Evolutionary conservation across 2,329 filamentous ascomycete species (phyloP).

Genomic region (Colletotrichum filicis): DNA sequence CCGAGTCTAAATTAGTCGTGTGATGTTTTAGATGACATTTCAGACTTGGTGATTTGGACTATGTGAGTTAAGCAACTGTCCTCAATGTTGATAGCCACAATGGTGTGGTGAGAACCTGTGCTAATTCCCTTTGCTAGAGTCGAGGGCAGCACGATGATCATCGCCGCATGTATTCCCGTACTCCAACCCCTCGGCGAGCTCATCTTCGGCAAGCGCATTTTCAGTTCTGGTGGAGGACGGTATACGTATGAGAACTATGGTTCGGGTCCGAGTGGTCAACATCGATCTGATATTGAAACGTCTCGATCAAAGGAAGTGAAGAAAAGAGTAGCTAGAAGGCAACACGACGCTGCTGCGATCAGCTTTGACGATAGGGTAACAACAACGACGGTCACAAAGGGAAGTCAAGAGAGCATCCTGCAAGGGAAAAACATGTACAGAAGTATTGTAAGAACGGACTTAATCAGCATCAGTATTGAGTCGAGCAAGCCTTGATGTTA

Average conservation of each 20-base stretch:
- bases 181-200: slow-evolving; percentile 38
- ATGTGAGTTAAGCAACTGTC: no score
- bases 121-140: no score
- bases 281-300: background rate
- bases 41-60: no score
- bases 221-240: slow-evolving; percentile 14
- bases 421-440: background rate
- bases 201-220: slow-evolving; percentile 31
- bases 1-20: no score
- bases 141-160: no score
- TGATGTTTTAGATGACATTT: no score
- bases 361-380: background rate
- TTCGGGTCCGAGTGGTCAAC: background rate
- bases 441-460: background rate
- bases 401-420: slow-evolving; percentile 8
- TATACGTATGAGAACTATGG: slow-evolving; percentile 16
- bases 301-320: background rate
- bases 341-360: background rate
- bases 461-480: background rate
- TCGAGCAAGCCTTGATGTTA: background rate
- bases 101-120: no score
- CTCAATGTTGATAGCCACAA: no score
- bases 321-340: background rate
- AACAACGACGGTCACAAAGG: background rate
- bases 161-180: no score